Evolutionary conservation across 768 basidiomycete genomes (phyloP), one percentile per base, ranked within the genome.

Genomic region (Pleurotus djamor): DNA sequence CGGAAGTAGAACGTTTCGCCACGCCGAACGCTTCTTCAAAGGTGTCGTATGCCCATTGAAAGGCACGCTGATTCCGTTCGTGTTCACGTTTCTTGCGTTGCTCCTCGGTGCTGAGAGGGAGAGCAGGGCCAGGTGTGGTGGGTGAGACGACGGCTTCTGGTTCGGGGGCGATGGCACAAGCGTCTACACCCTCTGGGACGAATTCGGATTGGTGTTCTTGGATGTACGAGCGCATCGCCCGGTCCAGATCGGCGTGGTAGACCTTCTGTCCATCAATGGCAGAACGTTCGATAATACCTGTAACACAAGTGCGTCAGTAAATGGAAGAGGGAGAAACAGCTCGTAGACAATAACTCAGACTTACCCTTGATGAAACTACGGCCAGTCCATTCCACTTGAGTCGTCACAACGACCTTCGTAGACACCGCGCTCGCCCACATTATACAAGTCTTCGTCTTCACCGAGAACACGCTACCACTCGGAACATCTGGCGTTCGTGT

Each of bases 401-500:
- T 94, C 44, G 93, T 95, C 3, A 98, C 92, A 9, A 95, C 63
- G 12, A 99, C 85, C 59, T 82, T 85, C 5, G 91, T 90, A 21
- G 88, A 83, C 54, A 89, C 81, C 3, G 82, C 75, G 54, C 89
- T 88, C 9, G 94, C 95, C 95, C 95, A 99, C 79, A 85, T 98
- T 49, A 98, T 79, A 69, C 96, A 98, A 10, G 96, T 97, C 65
- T 87, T 77, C 13, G 96, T 98, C 82, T 95, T 97, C 61, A 98
- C 95, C 6, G 87, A 79, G 70, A 98, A 99, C 44, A 92, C 93
- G 3, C 90, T 84, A 0, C 97, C 97, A 62, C 91, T 92, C 0
- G 97, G 97, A 4, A 98, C 96, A 59, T 98, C 96, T 0, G 96
- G 96, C 4, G 94, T 95, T 59, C 83, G 80, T 32, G 97, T 98